phyloP scores from a whole-genome alignment of 768 basidiomycete species.

The Collybia nuda region DNA sequence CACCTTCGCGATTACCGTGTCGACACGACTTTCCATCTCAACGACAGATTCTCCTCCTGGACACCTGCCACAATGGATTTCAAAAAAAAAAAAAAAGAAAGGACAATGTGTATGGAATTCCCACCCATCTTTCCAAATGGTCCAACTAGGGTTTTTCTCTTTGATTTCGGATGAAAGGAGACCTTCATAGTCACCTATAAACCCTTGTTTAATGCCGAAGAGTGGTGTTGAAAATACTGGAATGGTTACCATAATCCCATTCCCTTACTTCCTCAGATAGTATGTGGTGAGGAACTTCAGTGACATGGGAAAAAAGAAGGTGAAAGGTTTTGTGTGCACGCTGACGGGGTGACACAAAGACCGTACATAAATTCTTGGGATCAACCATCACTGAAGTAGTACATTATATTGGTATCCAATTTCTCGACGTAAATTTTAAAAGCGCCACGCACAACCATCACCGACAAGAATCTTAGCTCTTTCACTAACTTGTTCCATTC shows the following conservation, averaged over 20 bases:
- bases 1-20: conserved; percentile 72
- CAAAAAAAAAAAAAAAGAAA: no score
- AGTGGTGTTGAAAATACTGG: not conserved
- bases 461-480: conserved; percentile 73
- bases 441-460: conserved; percentile 59
- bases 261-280: conserved; percentile 71
- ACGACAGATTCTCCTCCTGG: conserved; percentile 84
- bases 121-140: conserved; percentile 86
- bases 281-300: conserved; percentile 45
- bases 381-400: conserved; percentile 64
- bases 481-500: conserved; percentile 67
- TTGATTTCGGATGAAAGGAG: conserved; percentile 78
- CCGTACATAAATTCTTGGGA: conserved; percentile 71
- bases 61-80: conserved; percentile 47
- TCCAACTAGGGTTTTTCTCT: conserved; percentile 59
- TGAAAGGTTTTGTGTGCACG: conserved; percentile 88
- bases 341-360: conserved; percentile 83
- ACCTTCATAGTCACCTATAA: conserved; percentile 80
- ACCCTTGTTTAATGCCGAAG: not conserved
- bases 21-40: conserved; percentile 80
- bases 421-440: not conserved
- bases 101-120: no score
- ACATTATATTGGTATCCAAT: not conserved
- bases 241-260: conserved; percentile 74
- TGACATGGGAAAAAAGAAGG: conserved; percentile 60